Percentiles rank a stretch among this genome's conserved stretches.
Evolutionary conservation across 306 rosid genomes (phyloP).

Genomic region (Gastrolobium villosum): DNA sequence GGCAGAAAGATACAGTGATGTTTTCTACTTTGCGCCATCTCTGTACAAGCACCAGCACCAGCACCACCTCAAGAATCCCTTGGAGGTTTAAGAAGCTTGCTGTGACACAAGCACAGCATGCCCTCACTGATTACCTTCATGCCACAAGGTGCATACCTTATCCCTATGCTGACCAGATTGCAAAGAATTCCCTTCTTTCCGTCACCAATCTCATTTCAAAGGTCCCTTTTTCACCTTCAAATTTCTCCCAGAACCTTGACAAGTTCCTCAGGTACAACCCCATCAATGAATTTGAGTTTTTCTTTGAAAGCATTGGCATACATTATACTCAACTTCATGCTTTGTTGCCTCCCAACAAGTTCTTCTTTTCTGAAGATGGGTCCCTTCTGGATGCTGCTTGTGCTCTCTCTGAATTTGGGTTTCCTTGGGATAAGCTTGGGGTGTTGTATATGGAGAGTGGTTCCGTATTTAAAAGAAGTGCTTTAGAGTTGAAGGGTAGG

Average conservation of each 20-base stretch:
- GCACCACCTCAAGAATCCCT: conserved; percentile 51
- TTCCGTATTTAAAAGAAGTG: conserved; percentile 56
- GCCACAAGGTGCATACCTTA: conserved; percentile 70
- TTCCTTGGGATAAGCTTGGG: conserved; percentile 87
- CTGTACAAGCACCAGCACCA: conserved; percentile 43
- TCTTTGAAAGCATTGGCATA: conserved; percentile 87
- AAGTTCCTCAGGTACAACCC: conserved; percentile 83
- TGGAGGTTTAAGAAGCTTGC: conserved; percentile 58
- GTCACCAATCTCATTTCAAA: conserved; percentile 63
- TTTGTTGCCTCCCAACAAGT: conserved; percentile 65
- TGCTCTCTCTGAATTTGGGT: conserved; percentile 73
- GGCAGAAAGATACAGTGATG: background rate
- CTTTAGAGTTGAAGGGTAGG: conserved; percentile 53
- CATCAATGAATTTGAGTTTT: conserved; percentile 85
- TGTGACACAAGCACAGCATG: conserved; percentile 62
- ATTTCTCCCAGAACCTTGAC: conserved; percentile 54
- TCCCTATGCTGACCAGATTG: conserved; percentile 71
- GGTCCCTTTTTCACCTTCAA: conserved; percentile 46
- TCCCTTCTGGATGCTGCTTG: conserved; percentile 64
- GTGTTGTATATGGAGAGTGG: conserved; percentile 58
- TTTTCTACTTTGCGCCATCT: conserved; percentile 52
- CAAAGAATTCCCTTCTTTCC: conserved; percentile 56
- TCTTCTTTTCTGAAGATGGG: conserved; percentile 74
- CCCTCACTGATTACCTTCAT: conserved; percentile 77
- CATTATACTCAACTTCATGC: conserved; percentile 45